Evolutionary conservation across 148 eudicot genomes (phyloP), one percentile per base, ranked within the genome.

Genomic region (Silene latifolia): DNA sequence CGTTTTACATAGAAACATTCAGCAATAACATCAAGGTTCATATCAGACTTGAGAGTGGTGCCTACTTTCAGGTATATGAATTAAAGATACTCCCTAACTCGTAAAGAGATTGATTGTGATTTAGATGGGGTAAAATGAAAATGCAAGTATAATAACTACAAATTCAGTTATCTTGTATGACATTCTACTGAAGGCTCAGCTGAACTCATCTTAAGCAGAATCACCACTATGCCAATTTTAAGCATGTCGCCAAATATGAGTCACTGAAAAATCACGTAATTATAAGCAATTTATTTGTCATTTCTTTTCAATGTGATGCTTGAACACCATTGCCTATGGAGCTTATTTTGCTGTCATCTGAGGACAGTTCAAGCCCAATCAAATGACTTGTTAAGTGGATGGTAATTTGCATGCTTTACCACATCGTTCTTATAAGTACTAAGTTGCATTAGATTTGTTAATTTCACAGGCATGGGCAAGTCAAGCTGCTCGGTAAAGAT

Each of bases 1-100:
- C 91, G 65, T 91, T 91, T 80, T 83, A 83, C 77, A 35, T 91
- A 1, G 93, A 91, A 83, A 82, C 83, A 75, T 81, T 69, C 35
- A 78, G 80, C 67, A 60, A 67, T 47, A 73, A 83, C 72, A 77
- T 81, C 77, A 79, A 86, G 75, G 81, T 91, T 73, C 97, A 89
- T 82, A 75, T 89, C 67, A 89, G 78, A 72, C 86, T 79, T 48
- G 78, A 59, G 53, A 83, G 75, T 46, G 92, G 90, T 72, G 63
- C 80, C 70, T 91, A 91, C 77, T 53, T 89, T 67, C 93, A 91
- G 86, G 97, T 89, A 80, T 48, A 27, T n/a, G 11, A 42, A 1
- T 32, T 32, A 32, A 32, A 2, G 35, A 32, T 32, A 32, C 35
- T 4, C 5, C 35, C 35, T 32, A n/a, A n/a, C n/a, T n/a, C n/a